These are phyloP conservation scores for Trypanosomatidae sp. DNA, from an alignment of 208 protist species.

Conservation along the genomic window DNA sequence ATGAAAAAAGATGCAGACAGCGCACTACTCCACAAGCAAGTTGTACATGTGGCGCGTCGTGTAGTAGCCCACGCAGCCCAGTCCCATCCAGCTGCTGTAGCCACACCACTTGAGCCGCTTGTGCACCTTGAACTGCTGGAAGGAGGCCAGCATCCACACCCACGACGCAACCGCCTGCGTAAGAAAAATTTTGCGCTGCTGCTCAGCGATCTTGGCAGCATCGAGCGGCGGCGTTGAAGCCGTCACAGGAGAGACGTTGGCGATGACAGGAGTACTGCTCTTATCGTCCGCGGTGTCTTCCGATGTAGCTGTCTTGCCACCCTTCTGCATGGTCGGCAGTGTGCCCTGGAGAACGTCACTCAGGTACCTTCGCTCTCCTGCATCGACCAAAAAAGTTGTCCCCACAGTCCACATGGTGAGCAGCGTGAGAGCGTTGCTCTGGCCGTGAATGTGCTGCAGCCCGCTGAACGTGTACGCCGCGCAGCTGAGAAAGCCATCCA, in stretches of 20 bases:
- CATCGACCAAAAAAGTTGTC: constrained; percentile 68
- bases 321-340: no score
- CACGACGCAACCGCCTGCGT: constrained; percentile 68
- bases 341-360: constrained; percentile 24
- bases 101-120: constrained; percentile 76
- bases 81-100: constrained; percentile 81
- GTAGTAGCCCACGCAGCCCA: constrained; percentile 64
- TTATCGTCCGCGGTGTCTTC: neutral
- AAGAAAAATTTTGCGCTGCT: constrained; percentile 54
- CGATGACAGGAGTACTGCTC: neutral
- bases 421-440: constrained; percentile 66
- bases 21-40: constrained; percentile 29
- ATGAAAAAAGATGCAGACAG: no score
- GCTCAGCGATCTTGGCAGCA: constrained; percentile 14
- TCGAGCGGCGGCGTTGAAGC: neutral
- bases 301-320: no score
- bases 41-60: constrained; percentile 63
- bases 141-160: constrained; percentile 78
- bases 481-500: constrained; percentile 44
- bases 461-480: constrained; percentile 72
- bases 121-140: constrained; percentile 80
- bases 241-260: neutral
- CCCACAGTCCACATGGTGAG: constrained; percentile 78
- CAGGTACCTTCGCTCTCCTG: constrained; percentile 51
- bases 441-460: constrained; percentile 64